Evolutionary conservation across 106 monocot genomes (phyloP).

Genomic region (Phalaenopsis aphrodite): DNA sequence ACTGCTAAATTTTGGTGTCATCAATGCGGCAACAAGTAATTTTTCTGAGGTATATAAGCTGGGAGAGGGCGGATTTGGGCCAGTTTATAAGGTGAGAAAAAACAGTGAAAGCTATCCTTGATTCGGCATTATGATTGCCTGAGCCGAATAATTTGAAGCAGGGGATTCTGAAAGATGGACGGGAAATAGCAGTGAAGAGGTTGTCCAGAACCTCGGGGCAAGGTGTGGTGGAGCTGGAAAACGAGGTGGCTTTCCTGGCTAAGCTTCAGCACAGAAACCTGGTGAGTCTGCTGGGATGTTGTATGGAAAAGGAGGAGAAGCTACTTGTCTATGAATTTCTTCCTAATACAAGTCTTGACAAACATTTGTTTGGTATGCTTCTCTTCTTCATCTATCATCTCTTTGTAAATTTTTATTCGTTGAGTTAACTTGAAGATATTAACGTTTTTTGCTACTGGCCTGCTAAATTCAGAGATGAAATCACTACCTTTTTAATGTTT

Average conservation of each 20-base stretch:
- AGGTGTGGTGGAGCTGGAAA: constrained; percentile 8
- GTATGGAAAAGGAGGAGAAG: constrained; percentile 1
- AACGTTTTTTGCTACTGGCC: too few species aligned
- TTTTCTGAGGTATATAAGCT: background rate
- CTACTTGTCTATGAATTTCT: constrained; percentile 9
- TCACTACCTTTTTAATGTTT: background rate
- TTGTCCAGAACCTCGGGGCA: constrained; percentile 7
- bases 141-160: background rate
- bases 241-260: constrained; percentile 6
- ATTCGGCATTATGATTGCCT: background rate
- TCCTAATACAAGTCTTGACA: constrained; percentile 8
- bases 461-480: too few species aligned
- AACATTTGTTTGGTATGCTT: constrained; percentile 4
- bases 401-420: background rate
- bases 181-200: constrained; percentile 13
- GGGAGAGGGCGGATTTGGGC: background rate
- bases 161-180: background rate
- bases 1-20: background rate
- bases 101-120: background rate
- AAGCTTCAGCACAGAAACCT: constrained; percentile 16
- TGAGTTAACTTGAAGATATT: too few species aligned
- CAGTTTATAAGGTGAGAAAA: background rate
- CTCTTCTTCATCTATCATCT: background rate
- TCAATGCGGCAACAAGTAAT: background rate
- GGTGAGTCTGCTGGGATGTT: constrained; percentile 3